phyloP scores from a whole-genome alignment of 2,329 filamentous ascomycete species.

The Coniochaeta sp. region DNA sequence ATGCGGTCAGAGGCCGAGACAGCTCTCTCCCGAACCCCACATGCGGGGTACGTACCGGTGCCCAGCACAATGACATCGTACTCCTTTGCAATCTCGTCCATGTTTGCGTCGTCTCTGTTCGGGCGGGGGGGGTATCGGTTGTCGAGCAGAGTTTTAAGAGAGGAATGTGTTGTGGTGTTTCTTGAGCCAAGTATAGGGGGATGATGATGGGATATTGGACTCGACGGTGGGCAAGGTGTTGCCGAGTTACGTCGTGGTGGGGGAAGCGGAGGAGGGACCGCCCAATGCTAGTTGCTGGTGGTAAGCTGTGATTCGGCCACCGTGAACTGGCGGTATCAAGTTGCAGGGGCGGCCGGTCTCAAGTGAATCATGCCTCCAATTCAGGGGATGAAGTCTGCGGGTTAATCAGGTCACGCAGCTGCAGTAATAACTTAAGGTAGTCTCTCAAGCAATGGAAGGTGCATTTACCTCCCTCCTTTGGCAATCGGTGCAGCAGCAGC shows the following conservation, averaged over 20 bases:
- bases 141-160: too few species aligned
- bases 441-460: too few species aligned
- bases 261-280: neutral
- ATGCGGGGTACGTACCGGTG: slow-evolving; percentile 63
- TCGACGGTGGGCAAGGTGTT: neutral
- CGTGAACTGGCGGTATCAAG: neutral
- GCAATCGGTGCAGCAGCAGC: too few species aligned
- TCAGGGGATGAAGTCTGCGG: neutral
- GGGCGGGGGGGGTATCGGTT: too few species aligned
- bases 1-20: slow-evolving; percentile 12
- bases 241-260: slow-evolving; percentile 1
- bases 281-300: neutral
- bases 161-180: neutral
- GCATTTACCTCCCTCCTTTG: too few species aligned
- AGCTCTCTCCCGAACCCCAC: slow-evolving; percentile 12
- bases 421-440: too few species aligned
- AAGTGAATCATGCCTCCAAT: neutral
- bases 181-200: neutral
- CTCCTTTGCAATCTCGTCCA: slow-evolving; percentile 97
- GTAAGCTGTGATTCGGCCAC: neutral
- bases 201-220: neutral
- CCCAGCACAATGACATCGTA: slow-evolving; percentile 99
- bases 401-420: too few species aligned
- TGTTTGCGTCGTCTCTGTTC: too few species aligned
- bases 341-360: slow-evolving; percentile 1